phyloP scores from a whole-genome alignment of 106 monocot genomes.

The Ottelia alismoides region DNA sequence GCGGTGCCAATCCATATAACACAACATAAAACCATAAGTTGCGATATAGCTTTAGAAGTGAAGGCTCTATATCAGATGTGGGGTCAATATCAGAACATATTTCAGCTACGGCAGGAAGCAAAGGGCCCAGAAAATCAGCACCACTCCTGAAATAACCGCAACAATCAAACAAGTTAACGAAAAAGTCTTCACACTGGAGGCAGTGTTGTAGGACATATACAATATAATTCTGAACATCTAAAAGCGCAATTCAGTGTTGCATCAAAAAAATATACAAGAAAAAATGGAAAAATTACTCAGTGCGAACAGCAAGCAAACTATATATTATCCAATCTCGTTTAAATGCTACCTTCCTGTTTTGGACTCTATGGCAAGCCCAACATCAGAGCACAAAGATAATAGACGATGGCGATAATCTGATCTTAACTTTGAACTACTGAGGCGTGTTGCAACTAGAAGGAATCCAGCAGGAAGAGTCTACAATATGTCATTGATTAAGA shows the following conservation, averaged over 20 bases:
- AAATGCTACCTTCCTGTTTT: conserved; percentile 64
- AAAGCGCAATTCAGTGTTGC: no score
- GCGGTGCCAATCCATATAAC: conserved; percentile 94
- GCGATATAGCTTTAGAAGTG: conserved; percentile 81
- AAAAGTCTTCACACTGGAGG: no score
- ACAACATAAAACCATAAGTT: conserved; percentile 99
- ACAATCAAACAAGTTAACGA: no score
- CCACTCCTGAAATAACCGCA: conserved; percentile 61
- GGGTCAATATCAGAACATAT: conserved; percentile 96
- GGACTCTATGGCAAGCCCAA: conserved; percentile 92
- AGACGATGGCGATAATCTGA: conserved; percentile 81
- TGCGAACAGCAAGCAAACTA: not conserved
- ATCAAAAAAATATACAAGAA: no score
- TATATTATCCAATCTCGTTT: not conserved
- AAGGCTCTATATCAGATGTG: conserved; percentile 65
- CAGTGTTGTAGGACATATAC: no score
- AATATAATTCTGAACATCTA: no score
- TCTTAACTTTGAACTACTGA: conserved; percentile 64
- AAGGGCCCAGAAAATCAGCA: conserved; percentile 91
- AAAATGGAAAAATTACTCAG: no score
- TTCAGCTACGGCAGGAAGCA: conserved; percentile 97
- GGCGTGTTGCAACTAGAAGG: conserved; percentile 70
- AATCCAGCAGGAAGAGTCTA: conserved; percentile 98
- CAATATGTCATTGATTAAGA: conserved; percentile 2
- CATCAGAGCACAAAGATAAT: conserved; percentile 97